phyloP scores from a whole-genome alignment of 1,139 yeast species.

The Yamadazyma diddensiae region DNA sequence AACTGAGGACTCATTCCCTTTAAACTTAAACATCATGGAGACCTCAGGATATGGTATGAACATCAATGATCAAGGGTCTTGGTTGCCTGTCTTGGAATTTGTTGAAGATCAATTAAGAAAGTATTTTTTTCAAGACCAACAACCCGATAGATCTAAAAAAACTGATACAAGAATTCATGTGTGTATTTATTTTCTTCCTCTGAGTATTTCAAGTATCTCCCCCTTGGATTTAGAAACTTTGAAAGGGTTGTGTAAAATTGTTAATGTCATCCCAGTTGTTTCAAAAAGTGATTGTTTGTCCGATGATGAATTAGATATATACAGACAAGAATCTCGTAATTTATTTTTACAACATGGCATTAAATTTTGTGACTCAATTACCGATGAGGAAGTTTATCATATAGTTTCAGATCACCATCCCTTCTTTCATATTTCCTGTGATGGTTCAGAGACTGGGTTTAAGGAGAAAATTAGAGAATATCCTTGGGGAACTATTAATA shows the following conservation, averaged over 20 bases:
- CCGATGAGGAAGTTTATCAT: conserved; percentile 34
- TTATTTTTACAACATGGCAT: conserved; percentile 50
- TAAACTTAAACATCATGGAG: conserved; percentile 46
- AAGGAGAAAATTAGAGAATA: conserved; percentile 60
- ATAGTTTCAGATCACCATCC: conserved; percentile 45
- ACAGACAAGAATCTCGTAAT: conserved; percentile 44
- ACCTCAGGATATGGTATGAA: conserved; percentile 33
- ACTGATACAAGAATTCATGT: conserved; percentile 68
- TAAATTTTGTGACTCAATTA: conserved; percentile 53
- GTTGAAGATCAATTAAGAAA: conserved; percentile 60
- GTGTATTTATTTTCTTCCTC: conserved; percentile 69
- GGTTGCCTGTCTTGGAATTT: conserved; percentile 57
- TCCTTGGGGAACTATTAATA: conserved; percentile 73
- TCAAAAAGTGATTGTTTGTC: conserved; percentile 73
- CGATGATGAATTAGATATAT: conserved; percentile 29
- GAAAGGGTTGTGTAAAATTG: conserved; percentile 62
- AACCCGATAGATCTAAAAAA: conserved; percentile 54
- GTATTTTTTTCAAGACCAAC: conserved; percentile 65
- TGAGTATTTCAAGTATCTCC: conserved; percentile 50
- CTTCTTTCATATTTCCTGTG: conserved; percentile 58
- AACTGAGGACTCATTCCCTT: conserved; percentile 49
- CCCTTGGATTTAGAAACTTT: conserved; percentile 66
- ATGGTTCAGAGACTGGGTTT: conserved; percentile 34
- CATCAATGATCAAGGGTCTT: conserved; percentile 46
- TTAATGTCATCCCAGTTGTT: conserved; percentile 73